Percentiles rank a stretch among this genome's conserved stretches.
Conservation (phyloP, 805 yeast species). For the Kazachstania martiniae region DNA sequence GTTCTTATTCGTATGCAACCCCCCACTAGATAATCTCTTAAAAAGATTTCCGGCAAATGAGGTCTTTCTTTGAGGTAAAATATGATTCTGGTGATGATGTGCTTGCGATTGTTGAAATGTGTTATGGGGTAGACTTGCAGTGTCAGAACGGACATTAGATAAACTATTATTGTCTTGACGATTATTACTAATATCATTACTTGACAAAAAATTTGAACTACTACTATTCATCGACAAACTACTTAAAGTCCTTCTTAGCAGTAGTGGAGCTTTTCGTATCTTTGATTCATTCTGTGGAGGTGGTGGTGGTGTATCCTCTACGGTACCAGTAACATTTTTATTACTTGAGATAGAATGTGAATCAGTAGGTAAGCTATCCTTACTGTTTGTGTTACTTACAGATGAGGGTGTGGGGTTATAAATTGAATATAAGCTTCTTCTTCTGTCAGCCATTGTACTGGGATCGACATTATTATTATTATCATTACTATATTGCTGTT, state of each 20-base stretch:
- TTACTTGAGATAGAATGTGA: neutral
- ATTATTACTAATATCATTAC: no score
- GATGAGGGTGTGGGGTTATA: constrained; percentile 2
- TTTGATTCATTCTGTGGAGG: no score
- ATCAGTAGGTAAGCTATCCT: constrained; percentile 1
- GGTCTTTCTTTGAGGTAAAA: constrained; percentile 13
- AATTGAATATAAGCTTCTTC: constrained; percentile 2
- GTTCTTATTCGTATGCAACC: neutral
- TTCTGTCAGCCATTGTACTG: neutral
- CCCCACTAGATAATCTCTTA: constrained; percentile 14
- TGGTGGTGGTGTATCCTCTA: no score
- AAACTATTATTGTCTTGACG: no score
- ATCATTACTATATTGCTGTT: no score
- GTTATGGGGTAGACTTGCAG: no score
- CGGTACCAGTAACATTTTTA: neutral
- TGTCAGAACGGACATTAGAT: no score
- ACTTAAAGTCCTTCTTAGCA: constrained; percentile 16
- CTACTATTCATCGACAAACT: constrained; percentile 12
- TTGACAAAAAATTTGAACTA: no score
- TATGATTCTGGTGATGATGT: constrained; percentile 1
- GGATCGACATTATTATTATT: neutral
- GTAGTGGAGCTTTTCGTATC: constrained; percentile 2
- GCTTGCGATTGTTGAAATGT: no score
- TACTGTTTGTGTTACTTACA: constrained; percentile 2
- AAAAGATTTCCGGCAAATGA: constrained; percentile 20